Percentiles rank a stretch among this genome's conserved stretches.
Conservation (phyloP, 345 rosid genomes). For the Murraya paniculata region DNA sequence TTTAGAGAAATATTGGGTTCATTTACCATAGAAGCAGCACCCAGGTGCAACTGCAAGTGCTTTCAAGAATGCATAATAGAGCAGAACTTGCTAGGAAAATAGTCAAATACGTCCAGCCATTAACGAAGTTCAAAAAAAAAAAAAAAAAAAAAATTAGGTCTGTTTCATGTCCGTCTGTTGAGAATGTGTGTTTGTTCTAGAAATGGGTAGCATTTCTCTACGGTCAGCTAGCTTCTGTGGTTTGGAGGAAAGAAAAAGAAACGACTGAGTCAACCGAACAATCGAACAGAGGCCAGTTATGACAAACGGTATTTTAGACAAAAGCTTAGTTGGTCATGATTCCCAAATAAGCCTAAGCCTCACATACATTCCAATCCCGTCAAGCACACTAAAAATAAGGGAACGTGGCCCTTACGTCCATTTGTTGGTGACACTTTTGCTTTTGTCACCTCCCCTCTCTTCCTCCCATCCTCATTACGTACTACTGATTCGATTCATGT, state of each 20-base stretch:
- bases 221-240: neutral
- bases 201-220: neutral
- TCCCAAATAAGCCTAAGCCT: constrained; percentile 17
- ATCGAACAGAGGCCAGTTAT: neutral
- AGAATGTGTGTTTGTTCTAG: neutral
- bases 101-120: neutral
- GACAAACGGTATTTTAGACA: constrained; percentile 4
- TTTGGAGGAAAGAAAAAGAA: constrained; percentile 4
- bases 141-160: neutral
- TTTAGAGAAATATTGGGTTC: too few relatives aligned
- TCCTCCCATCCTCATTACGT: constrained; percentile 16
- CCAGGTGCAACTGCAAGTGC: neutral
- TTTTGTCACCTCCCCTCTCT: constrained; percentile 22
- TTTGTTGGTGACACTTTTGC: constrained; percentile 19
- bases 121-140: neutral
- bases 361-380: neutral
- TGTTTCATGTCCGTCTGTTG: neutral
- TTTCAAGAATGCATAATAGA: neutral
- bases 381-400: constrained; percentile 18
- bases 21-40: too few relatives aligned
- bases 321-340: constrained; percentile 12
- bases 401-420: neutral
- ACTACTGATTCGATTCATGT: neutral
- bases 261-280: constrained; percentile 32
- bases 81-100: neutral